These are phyloP conservation scores for Aspergillus fumigatus DNA, from an alignment of 2,329 filamentous ascomycete genomes.

Conservation along the genomic window DNA sequence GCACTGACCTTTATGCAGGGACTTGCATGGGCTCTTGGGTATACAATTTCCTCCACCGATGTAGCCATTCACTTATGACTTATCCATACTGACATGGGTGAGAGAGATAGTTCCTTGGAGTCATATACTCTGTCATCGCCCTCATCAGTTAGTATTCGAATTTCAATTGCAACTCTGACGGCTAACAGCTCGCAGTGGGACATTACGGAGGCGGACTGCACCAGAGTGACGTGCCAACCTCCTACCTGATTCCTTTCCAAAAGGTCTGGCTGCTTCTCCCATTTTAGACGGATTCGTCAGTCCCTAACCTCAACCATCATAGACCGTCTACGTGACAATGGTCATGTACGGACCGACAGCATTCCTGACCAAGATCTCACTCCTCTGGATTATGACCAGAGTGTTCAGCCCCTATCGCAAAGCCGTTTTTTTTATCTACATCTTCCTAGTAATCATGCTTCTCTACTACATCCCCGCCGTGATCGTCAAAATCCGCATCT, in stretches of 20 bases:
- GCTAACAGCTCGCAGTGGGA: conserved; percentile 22
- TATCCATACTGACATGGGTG: not conserved
- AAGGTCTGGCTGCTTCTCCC: conserved; percentile 24
- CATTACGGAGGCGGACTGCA: conserved; percentile 37
- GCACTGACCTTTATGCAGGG: conserved; percentile 7
- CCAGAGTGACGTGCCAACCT: conserved; percentile 27
- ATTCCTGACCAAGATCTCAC: conserved; percentile 41
- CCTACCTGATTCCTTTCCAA: conserved; percentile 30
- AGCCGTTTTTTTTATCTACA: conserved; percentile 36
- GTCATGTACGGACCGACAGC: conserved; percentile 46
- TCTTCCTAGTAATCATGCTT: conserved; percentile 35
- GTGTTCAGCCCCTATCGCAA: conserved; percentile 42
- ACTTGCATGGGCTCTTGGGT: conserved; percentile 16
- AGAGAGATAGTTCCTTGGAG: conserved; percentile 14
- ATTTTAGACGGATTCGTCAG: not conserved
- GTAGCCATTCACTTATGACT: not conserved
- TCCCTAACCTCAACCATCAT: not conserved
- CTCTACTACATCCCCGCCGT: conserved; percentile 40
- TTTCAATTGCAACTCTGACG: not conserved
- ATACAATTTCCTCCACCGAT: not conserved
- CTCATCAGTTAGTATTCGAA: conserved; percentile 18
- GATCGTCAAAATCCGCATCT: conserved; percentile 42
- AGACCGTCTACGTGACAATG: conserved; percentile 42
- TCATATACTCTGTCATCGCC: conserved; percentile 20
- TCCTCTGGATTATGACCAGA: conserved; percentile 42